Evolutionary conservation across 1,284 basidiomycete species (phyloP).

Genomic region (Boletus sp.): DNA sequence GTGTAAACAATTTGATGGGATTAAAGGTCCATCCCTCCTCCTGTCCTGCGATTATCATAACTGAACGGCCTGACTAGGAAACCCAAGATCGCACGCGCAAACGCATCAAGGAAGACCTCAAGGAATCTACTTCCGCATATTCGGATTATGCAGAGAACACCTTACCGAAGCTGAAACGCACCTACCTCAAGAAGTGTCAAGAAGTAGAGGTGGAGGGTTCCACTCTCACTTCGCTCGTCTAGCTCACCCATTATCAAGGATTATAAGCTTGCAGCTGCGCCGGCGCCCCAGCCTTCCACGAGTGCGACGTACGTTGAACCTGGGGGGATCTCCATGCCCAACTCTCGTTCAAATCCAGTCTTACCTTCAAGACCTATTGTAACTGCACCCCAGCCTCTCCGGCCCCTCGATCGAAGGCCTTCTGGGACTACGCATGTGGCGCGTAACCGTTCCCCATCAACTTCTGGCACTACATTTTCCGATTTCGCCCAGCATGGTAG

Average conservation of each 20-base stretch:
- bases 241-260: constrained; percentile 44
- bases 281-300: constrained; percentile 28
- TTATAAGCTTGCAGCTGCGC: constrained; percentile 49
- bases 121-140: constrained; percentile 68
- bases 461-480: constrained; percentile 62
- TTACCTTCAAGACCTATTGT: constrained; percentile 41
- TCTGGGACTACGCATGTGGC: constrained; percentile 51
- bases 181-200: constrained; percentile 76
- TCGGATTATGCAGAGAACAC: constrained; percentile 73
- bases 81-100: constrained; percentile 84
- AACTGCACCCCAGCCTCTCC: constrained; percentile 64
- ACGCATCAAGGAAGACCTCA: constrained; percentile 86
- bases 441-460: constrained; percentile 69
- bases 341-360: constrained; percentile 35
- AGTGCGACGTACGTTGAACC: constrained; percentile 18
- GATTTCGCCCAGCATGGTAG: constrained; percentile 76
- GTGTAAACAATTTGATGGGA: constrained; percentile 61
- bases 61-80: constrained; percentile 46
- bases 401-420: constrained; percentile 69
- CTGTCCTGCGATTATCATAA: neutral
- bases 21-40: constrained; percentile 53
- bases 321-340: constrained; percentile 26
- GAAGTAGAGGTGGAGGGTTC: constrained; percentile 44
- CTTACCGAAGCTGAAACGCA: constrained; percentile 73
- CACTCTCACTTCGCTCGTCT: constrained; percentile 1